A percentile compares a stretch with the other conserved stretches of the same genome.
phyloP scores from a whole-genome alignment of 805 yeast genomes.

The Candida pseudoglaebosa region DNA sequence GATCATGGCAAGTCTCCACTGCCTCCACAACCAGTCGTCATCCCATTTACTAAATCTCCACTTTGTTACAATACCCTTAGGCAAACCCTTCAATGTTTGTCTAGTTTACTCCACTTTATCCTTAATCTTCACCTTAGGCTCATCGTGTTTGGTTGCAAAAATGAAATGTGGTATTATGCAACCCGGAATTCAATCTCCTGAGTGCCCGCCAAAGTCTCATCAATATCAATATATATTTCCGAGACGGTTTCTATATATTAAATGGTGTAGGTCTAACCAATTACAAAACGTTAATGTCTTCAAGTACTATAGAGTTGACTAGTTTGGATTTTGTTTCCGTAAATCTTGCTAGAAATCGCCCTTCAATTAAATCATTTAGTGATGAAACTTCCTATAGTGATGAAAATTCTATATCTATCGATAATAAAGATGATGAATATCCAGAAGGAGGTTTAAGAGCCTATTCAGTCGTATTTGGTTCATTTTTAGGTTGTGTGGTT shows the following conservation, averaged over 20 bases:
- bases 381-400: conserved; percentile 1
- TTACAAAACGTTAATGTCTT: background rate
- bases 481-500: conserved; percentile 52
- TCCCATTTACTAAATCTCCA: too few relatives aligned
- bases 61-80: too few relatives aligned
- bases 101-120: background rate
- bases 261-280: too few relatives aligned
- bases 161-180: background rate
- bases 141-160: background rate
- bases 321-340: background rate
- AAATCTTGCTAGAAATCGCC: background rate
- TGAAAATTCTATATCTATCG: background rate
- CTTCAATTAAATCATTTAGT: background rate
- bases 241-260: background rate
- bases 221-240: background rate
- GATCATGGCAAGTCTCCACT: too few relatives aligned
- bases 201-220: background rate
- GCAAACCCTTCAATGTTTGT: background rate
- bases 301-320: background rate
- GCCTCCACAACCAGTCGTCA: too few relatives aligned
- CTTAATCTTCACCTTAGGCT: too few relatives aligned
- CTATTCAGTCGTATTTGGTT: conserved; percentile 53
- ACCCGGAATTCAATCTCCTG: background rate
- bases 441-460: conserved; percentile 64
- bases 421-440: conserved; percentile 7